Evolutionary conservation across 2,329 filamentous ascomycete genomes (phyloP), one percentile per base, ranked within the genome.

Genomic region (Microascus cirrosus): DNA sequence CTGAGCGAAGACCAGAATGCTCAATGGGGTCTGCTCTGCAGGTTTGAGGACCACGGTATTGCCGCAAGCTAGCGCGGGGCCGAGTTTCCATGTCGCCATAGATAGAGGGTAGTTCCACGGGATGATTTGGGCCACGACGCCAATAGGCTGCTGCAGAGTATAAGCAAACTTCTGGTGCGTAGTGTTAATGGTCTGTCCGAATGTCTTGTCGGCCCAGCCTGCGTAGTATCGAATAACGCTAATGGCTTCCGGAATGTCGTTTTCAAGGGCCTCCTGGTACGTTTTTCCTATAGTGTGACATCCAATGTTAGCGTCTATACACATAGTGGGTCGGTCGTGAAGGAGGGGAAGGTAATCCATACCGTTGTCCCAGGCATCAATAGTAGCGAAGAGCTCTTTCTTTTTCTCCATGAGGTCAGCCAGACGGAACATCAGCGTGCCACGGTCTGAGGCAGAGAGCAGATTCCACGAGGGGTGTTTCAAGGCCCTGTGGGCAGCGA

Each of bases 291-390:
- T 15, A 45, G 8, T 45, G 8, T 2, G 8, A 18, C 13, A 18
- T 2, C 8, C 8, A 32, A 15, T n/a, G 39, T 45, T 18, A 45
- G 39, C 10, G 3, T 12, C 10, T 15, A 36, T 36, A n/a, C n/a
- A n/a, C n/a, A 8, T 36, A 36, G 35, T 8, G 15, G 35, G 35
- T 8, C 35, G 8, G 8, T 36, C 8, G 35, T 36, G 35, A 8
- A 15, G 35, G 35, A 8, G 35, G 35, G 35, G 8, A 15, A n/a
- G 36, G 39, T 8, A 7, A 45, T 45, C 15, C 67, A 89, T 88
- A 67, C 85, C 89, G 64, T 91, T 92, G 66, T 94, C 89, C 88
- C 88, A 93, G 0, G 90, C 89, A 71, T 95, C 89, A 6, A 78
- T 69, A 1, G 76, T 77, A 5, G 75, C 75, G 3, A 79, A 66